phyloP scores from a whole-genome alignment of 129 eudicot genomes.

The Saussurea involucrata region DNA sequence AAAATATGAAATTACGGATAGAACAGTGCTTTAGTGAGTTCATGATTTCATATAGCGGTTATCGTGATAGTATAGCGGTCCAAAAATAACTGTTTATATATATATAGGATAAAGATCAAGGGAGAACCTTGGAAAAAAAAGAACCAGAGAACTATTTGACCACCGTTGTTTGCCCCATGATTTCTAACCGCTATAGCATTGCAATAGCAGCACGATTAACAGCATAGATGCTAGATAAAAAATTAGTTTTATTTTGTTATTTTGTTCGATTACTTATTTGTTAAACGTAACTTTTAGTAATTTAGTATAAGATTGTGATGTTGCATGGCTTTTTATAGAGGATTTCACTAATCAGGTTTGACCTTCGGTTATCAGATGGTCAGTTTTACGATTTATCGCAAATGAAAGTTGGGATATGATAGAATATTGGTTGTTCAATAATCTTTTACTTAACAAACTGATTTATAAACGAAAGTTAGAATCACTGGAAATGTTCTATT shows the following conservation, averaged over 20 bases:
- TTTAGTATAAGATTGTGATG: neutral
- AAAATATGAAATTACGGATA: neutral
- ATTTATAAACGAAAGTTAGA: neutral
- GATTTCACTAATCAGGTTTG: neutral
- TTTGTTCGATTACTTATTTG: neutral
- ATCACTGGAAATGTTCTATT: neutral
- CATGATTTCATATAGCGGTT: neutral
- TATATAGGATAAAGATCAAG: too few species aligned
- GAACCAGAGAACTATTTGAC: neutral
- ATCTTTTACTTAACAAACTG: neutral
- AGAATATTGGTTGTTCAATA: neutral
- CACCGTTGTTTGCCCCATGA: neutral
- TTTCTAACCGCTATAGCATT: neutral
- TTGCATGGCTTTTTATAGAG: neutral
- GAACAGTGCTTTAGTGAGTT: too few species aligned
- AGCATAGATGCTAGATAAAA: neutral
- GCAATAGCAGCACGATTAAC: neutral
- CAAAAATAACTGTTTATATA: neutral
- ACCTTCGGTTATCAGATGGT: neutral
- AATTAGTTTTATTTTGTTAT: neutral
- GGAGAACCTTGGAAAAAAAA: too few species aligned
- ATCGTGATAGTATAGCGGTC: neutral
- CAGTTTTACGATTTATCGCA: neutral
- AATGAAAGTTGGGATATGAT: neutral
- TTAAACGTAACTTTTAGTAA: neutral